Conservation (phyloP, 352 stramenopile genomes). For the Phytopythium vexans region DNA sequence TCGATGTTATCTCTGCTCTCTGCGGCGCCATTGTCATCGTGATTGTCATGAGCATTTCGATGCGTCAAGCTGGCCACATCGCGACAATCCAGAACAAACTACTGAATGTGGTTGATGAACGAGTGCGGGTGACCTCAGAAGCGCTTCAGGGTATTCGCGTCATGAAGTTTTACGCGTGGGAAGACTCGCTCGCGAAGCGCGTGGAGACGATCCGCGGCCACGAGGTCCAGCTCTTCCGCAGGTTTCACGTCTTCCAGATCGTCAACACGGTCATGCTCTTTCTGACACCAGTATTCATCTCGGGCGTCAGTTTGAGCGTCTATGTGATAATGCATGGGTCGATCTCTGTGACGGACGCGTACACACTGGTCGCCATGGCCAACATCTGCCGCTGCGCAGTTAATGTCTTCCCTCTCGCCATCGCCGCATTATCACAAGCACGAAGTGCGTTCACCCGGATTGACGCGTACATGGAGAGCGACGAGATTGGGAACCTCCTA, state of each 20-base stretch:
- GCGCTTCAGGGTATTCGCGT: too few relatives aligned
- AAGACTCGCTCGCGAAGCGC: slow-evolving; percentile 28
- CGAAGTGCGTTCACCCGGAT: slow-evolving; percentile 15
- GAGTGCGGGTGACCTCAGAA: slow-evolving; percentile 91
- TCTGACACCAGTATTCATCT: slow-evolving; percentile 29
- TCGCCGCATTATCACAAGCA: slow-evolving; percentile 9
- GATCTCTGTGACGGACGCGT: slow-evolving; percentile 34
- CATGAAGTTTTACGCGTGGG: slow-evolving; percentile 87
- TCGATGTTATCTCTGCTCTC: slow-evolving; percentile 4
- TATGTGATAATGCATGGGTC: slow-evolving; percentile 23
- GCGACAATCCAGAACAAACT: slow-evolving; percentile 5
- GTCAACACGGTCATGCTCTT: slow-evolving; percentile 45
- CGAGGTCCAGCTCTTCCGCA: slow-evolving; percentile 36
- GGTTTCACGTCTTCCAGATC: slow-evolving; percentile 46
- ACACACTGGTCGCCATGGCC: slow-evolving; percentile 20
- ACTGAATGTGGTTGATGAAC: slow-evolving; percentile 33
- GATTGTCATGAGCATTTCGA: slow-evolving; percentile 6
- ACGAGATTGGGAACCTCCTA: slow-evolving; percentile 3
- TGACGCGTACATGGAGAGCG: slow-evolving; percentile 4
- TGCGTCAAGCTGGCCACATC: not conserved
- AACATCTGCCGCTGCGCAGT: slow-evolving; percentile 16
- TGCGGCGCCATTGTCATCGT: slow-evolving; percentile 2
- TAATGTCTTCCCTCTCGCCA: slow-evolving; percentile 9
- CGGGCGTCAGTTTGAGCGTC: slow-evolving; percentile 23
- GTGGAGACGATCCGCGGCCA: slow-evolving; percentile 28